Evolutionary conservation across 2,329 filamentous ascomycete species (phyloP).

Genomic region (Ophiostoma fasciatum): DNA sequence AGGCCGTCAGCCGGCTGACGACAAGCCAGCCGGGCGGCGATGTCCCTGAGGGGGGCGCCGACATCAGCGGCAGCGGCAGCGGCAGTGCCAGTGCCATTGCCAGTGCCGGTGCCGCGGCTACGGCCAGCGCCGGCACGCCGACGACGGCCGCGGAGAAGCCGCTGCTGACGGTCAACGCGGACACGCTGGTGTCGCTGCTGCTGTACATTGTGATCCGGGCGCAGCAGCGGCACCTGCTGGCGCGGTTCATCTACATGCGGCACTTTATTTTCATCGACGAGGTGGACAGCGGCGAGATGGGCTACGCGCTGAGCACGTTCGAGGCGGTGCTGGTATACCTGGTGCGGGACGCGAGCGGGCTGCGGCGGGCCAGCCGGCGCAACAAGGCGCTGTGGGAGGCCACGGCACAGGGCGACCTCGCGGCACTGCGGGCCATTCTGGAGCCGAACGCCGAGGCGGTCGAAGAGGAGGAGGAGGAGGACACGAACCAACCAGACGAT

Average conservation of each 20-base stretch:
- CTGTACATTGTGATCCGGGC: conserved; percentile 87
- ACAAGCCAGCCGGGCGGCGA: no score
- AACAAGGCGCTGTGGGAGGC: conserved; percentile 86
- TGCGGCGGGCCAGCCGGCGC: conserved; percentile 70
- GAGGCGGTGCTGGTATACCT: conserved; percentile 89
- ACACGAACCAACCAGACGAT: no score
- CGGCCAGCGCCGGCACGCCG: conserved; percentile 9
- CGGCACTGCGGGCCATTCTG: conserved; percentile 62
- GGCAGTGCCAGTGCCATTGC: neutral
- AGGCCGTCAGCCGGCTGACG: conserved; percentile 59
- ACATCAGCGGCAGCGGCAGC: neutral
- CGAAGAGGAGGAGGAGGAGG: conserved; percentile 30
- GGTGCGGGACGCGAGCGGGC: conserved; percentile 60
- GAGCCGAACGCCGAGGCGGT: conserved; percentile 47
- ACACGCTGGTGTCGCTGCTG: conserved; percentile 81
- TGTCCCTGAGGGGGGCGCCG: neutral
- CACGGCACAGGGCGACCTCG: conserved; percentile 59
- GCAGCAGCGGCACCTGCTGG: conserved; percentile 74
- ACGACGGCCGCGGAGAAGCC: conserved; percentile 30
- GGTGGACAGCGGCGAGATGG: conserved; percentile 89
- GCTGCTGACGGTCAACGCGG: conserved; percentile 57
- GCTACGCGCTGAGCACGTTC: conserved; percentile 89
- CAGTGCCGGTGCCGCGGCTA: neutral
- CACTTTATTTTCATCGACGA: conserved; percentile 98
- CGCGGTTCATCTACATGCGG: conserved; percentile 83